Percentiles rank a stretch among this genome's conserved stretches.
These are phyloP conservation scores for Arctium lappa DNA, from an alignment of 129 eudicot genomes.

Conservation along the genomic window DNA sequence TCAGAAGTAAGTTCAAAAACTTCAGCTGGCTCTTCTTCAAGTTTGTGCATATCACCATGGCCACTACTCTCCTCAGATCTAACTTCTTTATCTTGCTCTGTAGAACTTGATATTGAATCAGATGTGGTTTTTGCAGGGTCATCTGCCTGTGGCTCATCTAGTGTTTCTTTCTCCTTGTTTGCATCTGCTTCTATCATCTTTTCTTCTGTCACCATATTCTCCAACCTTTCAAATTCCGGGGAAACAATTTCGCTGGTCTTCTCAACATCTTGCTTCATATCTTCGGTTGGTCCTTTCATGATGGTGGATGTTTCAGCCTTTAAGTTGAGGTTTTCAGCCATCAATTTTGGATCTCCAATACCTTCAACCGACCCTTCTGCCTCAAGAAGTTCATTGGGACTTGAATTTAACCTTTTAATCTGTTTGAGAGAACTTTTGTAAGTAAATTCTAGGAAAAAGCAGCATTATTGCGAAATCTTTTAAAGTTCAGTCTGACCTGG, in stretches of 20 bases:
- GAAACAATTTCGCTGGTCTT: neutral
- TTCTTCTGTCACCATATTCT: constrained; percentile 11
- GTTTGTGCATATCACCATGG: neutral
- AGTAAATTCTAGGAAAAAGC: neutral
- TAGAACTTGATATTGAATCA: constrained; percentile 18
- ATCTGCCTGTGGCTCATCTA: constrained; percentile 11
- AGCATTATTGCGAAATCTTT: neutral
- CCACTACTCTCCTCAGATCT: constrained; percentile 9
- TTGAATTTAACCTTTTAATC: constrained; percentile 13
- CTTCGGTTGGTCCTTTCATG: constrained; percentile 28
- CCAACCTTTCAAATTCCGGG: constrained; percentile 7
- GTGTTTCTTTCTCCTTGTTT: constrained; percentile 13
- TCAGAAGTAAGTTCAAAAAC: constrained; percentile 20
- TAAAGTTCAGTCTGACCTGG: constrained; percentile 11
- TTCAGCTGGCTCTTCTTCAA: constrained; percentile 24
- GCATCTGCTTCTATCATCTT: constrained; percentile 2
- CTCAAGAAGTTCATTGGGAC: constrained; percentile 11
- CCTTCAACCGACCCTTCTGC: constrained; percentile 7
- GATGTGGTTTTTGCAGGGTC: constrained; percentile 13
- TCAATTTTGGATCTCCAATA: neutral
- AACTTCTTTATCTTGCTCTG: constrained; percentile 13
- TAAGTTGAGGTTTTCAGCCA: constrained; percentile 14
- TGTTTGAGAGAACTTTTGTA: constrained; percentile 16
- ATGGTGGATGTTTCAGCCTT: constrained; percentile 16
- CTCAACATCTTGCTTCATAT: constrained; percentile 3